phyloP scores from a whole-genome alignment of 164 flowering plant species.

The Dillenia suffruticosa region DNA sequence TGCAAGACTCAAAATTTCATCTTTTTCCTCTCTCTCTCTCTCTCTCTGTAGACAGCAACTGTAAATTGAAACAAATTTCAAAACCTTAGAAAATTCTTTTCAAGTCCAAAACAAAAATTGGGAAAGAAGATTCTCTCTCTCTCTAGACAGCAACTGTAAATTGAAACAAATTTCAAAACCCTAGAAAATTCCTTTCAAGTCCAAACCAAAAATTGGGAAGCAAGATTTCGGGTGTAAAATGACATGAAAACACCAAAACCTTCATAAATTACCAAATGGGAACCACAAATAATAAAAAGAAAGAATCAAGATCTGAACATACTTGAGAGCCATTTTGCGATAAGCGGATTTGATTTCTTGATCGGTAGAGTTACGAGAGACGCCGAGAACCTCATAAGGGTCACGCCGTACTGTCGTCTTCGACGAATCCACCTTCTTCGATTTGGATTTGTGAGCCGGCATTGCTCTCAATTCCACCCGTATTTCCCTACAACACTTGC shows the following conservation, averaged over 20 bases:
- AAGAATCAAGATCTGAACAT: conserved; percentile 14
- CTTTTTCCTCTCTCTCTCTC: no score
- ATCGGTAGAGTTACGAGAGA: conserved; percentile 63
- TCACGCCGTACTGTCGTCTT: conserved; percentile 54
- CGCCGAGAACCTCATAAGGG: conserved; percentile 85
- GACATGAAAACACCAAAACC: not conserved
- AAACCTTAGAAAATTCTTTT: no score
- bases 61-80: no score
- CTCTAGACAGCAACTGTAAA: no score
- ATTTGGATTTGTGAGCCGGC: conserved; percentile 51
- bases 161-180: not conserved
- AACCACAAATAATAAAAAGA: not conserved
- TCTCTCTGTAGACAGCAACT: no score
- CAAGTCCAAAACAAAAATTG: no score
- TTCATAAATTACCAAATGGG: not conserved
- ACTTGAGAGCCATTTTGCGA: conserved; percentile 91
- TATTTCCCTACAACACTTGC: not conserved
- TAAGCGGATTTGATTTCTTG: conserved; percentile 88
- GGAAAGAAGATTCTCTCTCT: no score
- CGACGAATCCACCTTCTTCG: conserved; percentile 41
- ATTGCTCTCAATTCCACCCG: conserved; percentile 51
- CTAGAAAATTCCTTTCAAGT: not conserved
- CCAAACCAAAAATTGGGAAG: no score
- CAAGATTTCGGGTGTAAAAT: no score
- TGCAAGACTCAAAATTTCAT: no score